A percentile compares a stretch with the other conserved stretches of the same genome.
Evolutionary conservation across 1,139 yeast species (phyloP).

Genomic region (Suhomyces kunorum): DNA sequence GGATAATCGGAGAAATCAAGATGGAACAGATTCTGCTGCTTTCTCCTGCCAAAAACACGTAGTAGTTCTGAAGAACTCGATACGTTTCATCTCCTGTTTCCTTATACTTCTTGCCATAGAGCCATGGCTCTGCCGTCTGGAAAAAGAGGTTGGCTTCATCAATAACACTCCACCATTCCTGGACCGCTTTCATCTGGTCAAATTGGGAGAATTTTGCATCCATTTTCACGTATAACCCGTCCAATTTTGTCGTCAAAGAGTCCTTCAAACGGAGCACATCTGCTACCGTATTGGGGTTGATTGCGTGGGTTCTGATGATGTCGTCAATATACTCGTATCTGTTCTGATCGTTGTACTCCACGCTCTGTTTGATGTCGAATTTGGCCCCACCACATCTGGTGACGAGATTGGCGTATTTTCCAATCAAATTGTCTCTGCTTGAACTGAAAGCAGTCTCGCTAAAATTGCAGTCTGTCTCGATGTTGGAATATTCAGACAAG

Average conservation of each 20-base stretch:
- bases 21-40: slow-evolving; percentile 68
- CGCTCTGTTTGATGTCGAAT: slow-evolving; percentile 59
- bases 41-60: slow-evolving; percentile 69
- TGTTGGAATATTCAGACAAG: slow-evolving; percentile 71
- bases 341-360: slow-evolving; percentile 23
- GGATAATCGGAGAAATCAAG: slow-evolving; percentile 70
- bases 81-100: slow-evolving; percentile 26
- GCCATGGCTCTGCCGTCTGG: slow-evolving; percentile 65
- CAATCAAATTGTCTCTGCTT: slow-evolving; percentile 68
- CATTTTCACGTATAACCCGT: slow-evolving; percentile 33
- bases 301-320: slow-evolving; percentile 20
- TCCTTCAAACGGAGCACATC: slow-evolving; percentile 21
- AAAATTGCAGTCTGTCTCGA: slow-evolving; percentile 79
- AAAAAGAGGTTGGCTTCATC: slow-evolving; percentile 66
- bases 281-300: slow-evolving; percentile 14
- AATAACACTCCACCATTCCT: slow-evolving; percentile 61
- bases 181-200: slow-evolving; percentile 61
- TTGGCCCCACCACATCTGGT: slow-evolving; percentile 72
- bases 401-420: slow-evolving; percentile 80
- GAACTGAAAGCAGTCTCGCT: slow-evolving; percentile 56
- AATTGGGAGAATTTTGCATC: slow-evolving; percentile 45
- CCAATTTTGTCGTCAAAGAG: slow-evolving; percentile 24
- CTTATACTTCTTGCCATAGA: slow-evolving; percentile 28
- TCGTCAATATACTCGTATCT: slow-evolving; percentile 28
- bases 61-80: slow-evolving; percentile 44